Evolutionary conservation across 1,284 basidiomycete genomes (phyloP).

Genomic region (Moesziomyces antarcticus): DNA sequence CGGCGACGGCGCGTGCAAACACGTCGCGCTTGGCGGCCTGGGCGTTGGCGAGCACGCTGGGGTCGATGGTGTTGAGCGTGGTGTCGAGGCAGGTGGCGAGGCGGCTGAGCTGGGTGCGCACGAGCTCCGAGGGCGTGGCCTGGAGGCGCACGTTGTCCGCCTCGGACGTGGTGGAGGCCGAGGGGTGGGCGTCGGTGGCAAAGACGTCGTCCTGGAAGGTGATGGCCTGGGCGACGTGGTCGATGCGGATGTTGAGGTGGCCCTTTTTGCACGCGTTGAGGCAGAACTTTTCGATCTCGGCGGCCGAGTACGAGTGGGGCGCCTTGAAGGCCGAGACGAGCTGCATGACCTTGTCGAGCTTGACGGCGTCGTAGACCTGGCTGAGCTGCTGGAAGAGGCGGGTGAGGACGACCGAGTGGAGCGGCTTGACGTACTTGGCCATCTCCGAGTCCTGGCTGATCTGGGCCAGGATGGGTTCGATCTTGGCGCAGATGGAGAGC

Average conservation of each 20-base stretch:
- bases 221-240: slow-evolving; percentile 88
- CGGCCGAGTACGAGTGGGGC: slow-evolving; percentile 62
- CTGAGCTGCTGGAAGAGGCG: slow-evolving; percentile 93
- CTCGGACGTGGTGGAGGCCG: slow-evolving; percentile 50
- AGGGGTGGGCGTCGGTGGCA: slow-evolving; percentile 61
- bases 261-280: slow-evolving; percentile 91
- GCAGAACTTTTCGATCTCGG: slow-evolving; percentile 75
- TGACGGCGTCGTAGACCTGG: slow-evolving; percentile 92
- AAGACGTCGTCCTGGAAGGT: slow-evolving; percentile 81
- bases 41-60: slow-evolving; percentile 45
- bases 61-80: slow-evolving; percentile 62
- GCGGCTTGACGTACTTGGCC: slow-evolving; percentile 80
- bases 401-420: slow-evolving; percentile 91
- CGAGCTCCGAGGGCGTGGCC: slow-evolving; percentile 64
- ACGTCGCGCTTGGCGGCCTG: slow-evolving; percentile 56
- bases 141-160: slow-evolving; percentile 62
- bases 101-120: slow-evolving; percentile 66
- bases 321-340: slow-evolving; percentile 66
- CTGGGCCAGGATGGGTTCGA: slow-evolving; percentile 81
- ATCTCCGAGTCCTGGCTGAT: slow-evolving; percentile 63
- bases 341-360: slow-evolving; percentile 68
- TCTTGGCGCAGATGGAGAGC: slow-evolving; percentile 82
- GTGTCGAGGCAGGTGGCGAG: slow-evolving; percentile 64
- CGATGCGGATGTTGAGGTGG: slow-evolving; percentile 87
- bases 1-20: slow-evolving; percentile 60